Base-by-base conservation (phyloP, 208 protist genomes). In the Leishmania major region DNA sequence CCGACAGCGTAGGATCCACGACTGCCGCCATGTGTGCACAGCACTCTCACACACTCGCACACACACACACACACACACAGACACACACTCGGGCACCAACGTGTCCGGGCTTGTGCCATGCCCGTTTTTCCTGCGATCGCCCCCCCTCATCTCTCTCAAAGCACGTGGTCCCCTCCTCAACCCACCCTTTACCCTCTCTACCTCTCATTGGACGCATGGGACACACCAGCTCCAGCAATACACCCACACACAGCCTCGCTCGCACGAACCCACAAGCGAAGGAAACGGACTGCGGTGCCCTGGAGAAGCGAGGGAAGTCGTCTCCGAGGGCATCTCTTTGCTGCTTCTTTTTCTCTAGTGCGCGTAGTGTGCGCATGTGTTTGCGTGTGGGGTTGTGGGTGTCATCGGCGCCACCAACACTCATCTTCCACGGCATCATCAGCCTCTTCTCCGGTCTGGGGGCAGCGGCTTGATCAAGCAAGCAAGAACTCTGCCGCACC, bases 231-330 rank as follows among this genome's bases (percentile, higher is more conserved):
- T 37, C 64, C 25, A 19, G 25, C 43, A 31, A 31, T 13, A 59
- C 19, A 70, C 55, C 17, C 40, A 82, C 51, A 69, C 53, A 86
- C 60, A 77, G 31, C 55, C 45, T 78, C 40, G 74, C 71, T 78
- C 64, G 77, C 64, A 80, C 76, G 51, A 11, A 64, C 55, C 59
- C 71, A 81, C 76, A 80, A 19, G 40, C 10, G 69, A 49, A 74
- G 40, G 28, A 49, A 35, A 22, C 45, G 0, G 69, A 74, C 25
- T 11, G 45, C 45, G 3, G 69, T 74, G 69, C 43, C 22, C 43
- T 74, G 45, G 45, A 55, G 69, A 53, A 53, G 69, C 28, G 37
- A 74, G 25, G 10, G 10, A 11, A 45, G 7, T 55, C 51, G 25
- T 37, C 15, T 55, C 3, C 25, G 69, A 74, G 43, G 5, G 45